Evolutionary conservation across 495 filamentous ascomycete species (phyloP), one percentile per base, ranked within the genome.

Genomic region (Choiromyces venosus): DNA sequence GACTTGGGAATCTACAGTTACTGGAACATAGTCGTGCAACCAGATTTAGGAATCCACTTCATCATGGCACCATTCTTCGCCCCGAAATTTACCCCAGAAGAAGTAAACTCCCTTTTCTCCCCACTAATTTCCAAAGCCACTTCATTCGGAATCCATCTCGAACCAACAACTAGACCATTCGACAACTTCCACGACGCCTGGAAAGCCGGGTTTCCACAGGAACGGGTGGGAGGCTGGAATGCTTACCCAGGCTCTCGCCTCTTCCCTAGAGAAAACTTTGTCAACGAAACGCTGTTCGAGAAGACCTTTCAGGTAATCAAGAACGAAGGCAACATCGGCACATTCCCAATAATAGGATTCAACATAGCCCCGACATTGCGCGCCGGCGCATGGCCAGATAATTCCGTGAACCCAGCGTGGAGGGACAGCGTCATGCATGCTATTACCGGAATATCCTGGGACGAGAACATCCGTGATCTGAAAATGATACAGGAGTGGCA

Each of bases 1-100:
- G 83, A 85, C 29, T 83, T 84, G 9, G 87, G 87, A 6, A 85
- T 85, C 21, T 89, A 88, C 78, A 83, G 84, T 25, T 89, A 89
- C 82, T 87, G 85, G 81, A 83, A 73, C 69, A 70, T 83, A 18
- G 72, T 82, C 25, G 46, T 74, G 36, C 67, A 73, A 19, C 69
- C 67, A 33, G 37, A 70, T 8, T 72, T 73, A 16, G 73, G 72
- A 37, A 78, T 74, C 42, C 74, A 71, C 5, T 83, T 83, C 77
- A 71, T 56, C 61, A 83, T 82, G 78, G 68, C 74, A 9, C 83
- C 84, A 4, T 83, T 83, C 74, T 84, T 85, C 42, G 83, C 84
- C 0, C 81, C 82, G 52, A 83, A 83, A 64, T 81, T 84, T 73
- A 83, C 82, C 2, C 64, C 82, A 1, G 73, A 64, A 39, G 65